Evolutionary conservation across 2,329 filamentous ascomycete species (phyloP).

Genomic region (Uncinocarpus reesii): DNA sequence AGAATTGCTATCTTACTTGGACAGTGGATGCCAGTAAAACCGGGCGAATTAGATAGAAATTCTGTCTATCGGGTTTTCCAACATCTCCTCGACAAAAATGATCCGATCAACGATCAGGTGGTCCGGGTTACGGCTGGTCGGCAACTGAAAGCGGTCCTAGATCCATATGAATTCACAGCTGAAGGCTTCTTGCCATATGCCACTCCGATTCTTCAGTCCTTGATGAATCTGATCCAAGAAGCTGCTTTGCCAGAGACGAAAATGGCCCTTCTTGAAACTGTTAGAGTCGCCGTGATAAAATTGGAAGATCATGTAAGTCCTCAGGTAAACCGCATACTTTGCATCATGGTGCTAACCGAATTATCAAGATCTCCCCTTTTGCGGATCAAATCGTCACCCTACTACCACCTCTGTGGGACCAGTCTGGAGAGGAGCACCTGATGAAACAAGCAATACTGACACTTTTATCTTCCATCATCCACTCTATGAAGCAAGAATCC

Average conservation of each 20-base stretch:
- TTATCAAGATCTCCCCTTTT: constrained; percentile 46
- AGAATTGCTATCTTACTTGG: constrained; percentile 81
- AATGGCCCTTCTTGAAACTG: constrained; percentile 77
- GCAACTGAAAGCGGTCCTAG: constrained; percentile 67
- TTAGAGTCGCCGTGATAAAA: constrained; percentile 67
- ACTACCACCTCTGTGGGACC: constrained; percentile 73
- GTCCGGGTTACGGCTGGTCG: constrained; percentile 84
- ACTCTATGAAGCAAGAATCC: constrained; percentile 69
- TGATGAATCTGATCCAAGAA: constrained; percentile 69
- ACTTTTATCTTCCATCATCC: constrained; percentile 74
- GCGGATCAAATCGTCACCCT: constrained; percentile 73
- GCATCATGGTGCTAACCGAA: constrained; percentile 73
- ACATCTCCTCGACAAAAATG: constrained; percentile 67
- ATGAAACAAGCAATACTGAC: constrained; percentile 90
- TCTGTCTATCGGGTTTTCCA: constrained; percentile 82
- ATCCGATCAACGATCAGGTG: constrained; percentile 76
- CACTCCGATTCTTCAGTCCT: constrained; percentile 56
- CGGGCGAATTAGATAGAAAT: constrained; percentile 56
- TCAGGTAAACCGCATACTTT: constrained; percentile 44
- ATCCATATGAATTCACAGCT: constrained; percentile 72
- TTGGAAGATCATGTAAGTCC: constrained; percentile 59
- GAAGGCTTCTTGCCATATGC: constrained; percentile 69
- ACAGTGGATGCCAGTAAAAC: constrained; percentile 76
- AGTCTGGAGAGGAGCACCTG: constrained; percentile 75
- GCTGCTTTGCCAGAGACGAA: constrained; percentile 80